Conservation (phyloP, 2,329 filamentous ascomycete genomes). For the Ophiostoma sp. region DNA sequence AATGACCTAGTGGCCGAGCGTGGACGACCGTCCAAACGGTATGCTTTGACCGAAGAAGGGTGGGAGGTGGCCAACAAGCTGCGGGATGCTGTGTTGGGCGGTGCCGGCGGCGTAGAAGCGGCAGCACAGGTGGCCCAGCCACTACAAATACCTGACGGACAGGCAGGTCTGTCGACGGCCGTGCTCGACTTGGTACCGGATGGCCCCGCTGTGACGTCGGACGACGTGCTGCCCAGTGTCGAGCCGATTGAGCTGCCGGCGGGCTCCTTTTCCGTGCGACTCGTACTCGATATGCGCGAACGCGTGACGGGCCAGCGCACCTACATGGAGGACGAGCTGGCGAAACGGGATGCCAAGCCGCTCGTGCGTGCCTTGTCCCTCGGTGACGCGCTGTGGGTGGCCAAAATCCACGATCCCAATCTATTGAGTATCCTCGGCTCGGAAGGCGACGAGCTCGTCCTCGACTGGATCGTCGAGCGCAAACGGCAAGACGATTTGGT, state of each 20-base stretch:
- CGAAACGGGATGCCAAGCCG: conserved; percentile 63
- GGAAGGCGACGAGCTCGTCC: conserved; percentile 68
- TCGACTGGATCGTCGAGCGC: conserved; percentile 80
- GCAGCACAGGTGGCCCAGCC: background rate
- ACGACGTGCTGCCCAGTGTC: conserved; percentile 47
- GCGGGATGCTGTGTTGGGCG: conserved; percentile 44
- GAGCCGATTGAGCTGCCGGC: conserved; percentile 62
- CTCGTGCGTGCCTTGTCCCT: conserved; percentile 69
- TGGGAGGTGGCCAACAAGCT: conserved; percentile 72
- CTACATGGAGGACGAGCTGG: conserved; percentile 72
- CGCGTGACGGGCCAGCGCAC: conserved; percentile 71
- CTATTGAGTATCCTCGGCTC: conserved; percentile 56
- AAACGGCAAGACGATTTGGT: conserved; percentile 79
- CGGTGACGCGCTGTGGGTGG: conserved; percentile 78
- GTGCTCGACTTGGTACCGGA: conserved; percentile 22
- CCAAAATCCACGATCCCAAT: conserved; percentile 63
- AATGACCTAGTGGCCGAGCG: conserved; percentile 75
- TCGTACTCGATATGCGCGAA: conserved; percentile 72
- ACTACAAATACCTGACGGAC: background rate
- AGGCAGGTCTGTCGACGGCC: background rate
- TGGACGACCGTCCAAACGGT: conserved; percentile 66
- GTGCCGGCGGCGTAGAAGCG: background rate
- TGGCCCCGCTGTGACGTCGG: conserved; percentile 28
- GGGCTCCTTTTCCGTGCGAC: conserved; percentile 68
- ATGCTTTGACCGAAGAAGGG: conserved; percentile 72